phyloP scores from a whole-genome alignment of 2,329 filamentous ascomycete genomes.

The Cladosporium sp. region DNA sequence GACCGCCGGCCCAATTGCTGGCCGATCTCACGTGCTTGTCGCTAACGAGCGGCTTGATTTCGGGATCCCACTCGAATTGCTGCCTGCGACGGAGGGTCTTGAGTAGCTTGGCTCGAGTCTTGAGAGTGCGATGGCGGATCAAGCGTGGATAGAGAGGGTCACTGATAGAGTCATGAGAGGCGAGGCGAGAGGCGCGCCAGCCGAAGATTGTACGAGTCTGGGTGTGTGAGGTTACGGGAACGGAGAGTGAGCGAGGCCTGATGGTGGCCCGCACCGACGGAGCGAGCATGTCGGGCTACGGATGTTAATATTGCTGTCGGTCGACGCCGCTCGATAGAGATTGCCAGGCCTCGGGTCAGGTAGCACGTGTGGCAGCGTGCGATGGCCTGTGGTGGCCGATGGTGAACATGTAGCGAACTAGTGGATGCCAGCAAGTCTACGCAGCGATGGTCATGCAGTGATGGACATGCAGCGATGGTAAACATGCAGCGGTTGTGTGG shows the following conservation, averaged over 20 bases:
- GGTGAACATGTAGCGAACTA: constrained; percentile 3
- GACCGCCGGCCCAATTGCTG: constrained; percentile 20
- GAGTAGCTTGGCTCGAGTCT: constrained; percentile 27
- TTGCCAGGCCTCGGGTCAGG: not conserved
- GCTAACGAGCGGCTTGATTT: not conserved
- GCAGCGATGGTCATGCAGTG: not conserved
- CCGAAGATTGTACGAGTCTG: constrained; percentile 22
- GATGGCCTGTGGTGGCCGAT: not conserved
- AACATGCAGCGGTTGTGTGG: too few relatives aligned
- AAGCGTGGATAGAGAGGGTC: constrained; percentile 28
- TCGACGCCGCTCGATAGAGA: not conserved
- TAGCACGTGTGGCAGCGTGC: not conserved
- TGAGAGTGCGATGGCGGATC: constrained; percentile 23
- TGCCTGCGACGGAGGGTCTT: constrained; percentile 25
- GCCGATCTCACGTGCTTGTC: constrained; percentile 26
- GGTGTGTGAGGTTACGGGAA: not conserved
- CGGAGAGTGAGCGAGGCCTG: constrained; percentile 8
- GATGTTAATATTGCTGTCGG: not conserved
- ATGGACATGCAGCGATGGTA: not conserved
- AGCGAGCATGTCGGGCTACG: constrained; percentile 1
- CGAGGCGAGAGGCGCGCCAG: constrained; percentile 17
- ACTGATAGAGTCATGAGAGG: constrained; percentile 25
- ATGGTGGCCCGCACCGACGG: constrained; percentile 8
- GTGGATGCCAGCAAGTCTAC: not conserved
- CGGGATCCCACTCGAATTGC: constrained; percentile 27